Conservation (phyloP, 1,284 basidiomycete genomes). For the Xerocomus minutiporus region DNA sequence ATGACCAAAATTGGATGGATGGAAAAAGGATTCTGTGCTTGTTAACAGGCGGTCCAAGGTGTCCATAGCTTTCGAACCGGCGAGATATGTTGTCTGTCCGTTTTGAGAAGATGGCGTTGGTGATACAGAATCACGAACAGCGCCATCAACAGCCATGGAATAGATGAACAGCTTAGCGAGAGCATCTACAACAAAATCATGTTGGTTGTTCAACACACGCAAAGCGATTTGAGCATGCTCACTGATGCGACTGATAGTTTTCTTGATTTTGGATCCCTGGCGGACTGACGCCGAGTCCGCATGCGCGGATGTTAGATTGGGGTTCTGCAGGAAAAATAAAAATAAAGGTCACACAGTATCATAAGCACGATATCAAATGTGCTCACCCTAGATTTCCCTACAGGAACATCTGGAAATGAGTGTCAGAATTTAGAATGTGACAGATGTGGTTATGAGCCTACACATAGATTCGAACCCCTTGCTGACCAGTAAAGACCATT, state of each 20-base stretch:
- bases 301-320: slow-evolving; percentile 59
- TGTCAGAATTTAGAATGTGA: slow-evolving; percentile 47
- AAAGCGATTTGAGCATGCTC: slow-evolving; percentile 20
- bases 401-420: slow-evolving; percentile 57
- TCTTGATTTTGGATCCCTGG: slow-evolving; percentile 74
- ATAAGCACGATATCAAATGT: neutral
- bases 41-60: slow-evolving; percentile 86
- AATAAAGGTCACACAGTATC: slow-evolving; percentile 3
- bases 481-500: slow-evolving; percentile 84
- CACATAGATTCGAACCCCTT: slow-evolving; percentile 88
- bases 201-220: neutral
- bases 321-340: slow-evolving; percentile 40
- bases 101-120: slow-evolving; percentile 61
- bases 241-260: slow-evolving; percentile 69
- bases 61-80: slow-evolving; percentile 87
- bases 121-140: slow-evolving; percentile 41
- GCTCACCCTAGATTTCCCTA: slow-evolving; percentile 60
- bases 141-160: slow-evolving; percentile 86
- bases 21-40: slow-evolving; percentile 91
- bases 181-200: slow-evolving; percentile 46
- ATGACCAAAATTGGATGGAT: slow-evolving; percentile 76
- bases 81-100: slow-evolving; percentile 58
- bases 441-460: slow-evolving; percentile 37
- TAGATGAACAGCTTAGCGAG: slow-evolving; percentile 89
- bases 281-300: slow-evolving; percentile 65